A percentile compares a stretch with the other conserved stretches of the same genome.
Evolutionary conservation across 495 filamentous ascomycete genomes (phyloP).

Genomic region (Tuber magnatum): DNA sequence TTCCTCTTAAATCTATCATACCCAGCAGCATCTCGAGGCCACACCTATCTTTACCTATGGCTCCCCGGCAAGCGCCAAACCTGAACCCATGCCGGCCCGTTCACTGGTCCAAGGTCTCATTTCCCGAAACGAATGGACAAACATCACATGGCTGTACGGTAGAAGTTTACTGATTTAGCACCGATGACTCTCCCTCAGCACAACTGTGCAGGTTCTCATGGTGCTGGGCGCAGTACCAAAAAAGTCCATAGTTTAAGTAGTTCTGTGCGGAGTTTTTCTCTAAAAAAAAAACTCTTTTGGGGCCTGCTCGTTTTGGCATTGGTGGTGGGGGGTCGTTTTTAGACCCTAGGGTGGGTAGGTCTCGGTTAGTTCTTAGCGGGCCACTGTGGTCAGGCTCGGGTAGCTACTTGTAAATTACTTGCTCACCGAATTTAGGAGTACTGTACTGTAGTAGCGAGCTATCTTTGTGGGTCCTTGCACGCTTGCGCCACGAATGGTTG

Average conservation of each 20-base stretch:
- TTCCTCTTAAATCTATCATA: not conserved
- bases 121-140: not conserved
- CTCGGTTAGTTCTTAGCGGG: not conserved
- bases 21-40: not conserved
- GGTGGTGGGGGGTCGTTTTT: not conserved
- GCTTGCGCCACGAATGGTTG: not conserved
- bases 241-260: not conserved
- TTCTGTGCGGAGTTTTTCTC: not conserved
- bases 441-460: not conserved
- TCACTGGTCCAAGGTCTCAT: not conserved
- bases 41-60: not conserved
- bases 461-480: not conserved
- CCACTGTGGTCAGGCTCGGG: not conserved
- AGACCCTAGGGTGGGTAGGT: no score
- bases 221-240: not conserved
- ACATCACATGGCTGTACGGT: not conserved
- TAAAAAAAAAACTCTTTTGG: not conserved
- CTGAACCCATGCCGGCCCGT: not conserved
- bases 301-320: not conserved
- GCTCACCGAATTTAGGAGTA: not conserved
- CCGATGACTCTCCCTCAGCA: not conserved
- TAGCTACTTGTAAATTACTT: not conserved
- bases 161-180: not conserved
- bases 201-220: not conserved
- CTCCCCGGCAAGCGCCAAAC: not conserved